Conservation (phyloP, 1,284 basidiomycete genomes). For the Ceratobasidium sp. region DNA sequence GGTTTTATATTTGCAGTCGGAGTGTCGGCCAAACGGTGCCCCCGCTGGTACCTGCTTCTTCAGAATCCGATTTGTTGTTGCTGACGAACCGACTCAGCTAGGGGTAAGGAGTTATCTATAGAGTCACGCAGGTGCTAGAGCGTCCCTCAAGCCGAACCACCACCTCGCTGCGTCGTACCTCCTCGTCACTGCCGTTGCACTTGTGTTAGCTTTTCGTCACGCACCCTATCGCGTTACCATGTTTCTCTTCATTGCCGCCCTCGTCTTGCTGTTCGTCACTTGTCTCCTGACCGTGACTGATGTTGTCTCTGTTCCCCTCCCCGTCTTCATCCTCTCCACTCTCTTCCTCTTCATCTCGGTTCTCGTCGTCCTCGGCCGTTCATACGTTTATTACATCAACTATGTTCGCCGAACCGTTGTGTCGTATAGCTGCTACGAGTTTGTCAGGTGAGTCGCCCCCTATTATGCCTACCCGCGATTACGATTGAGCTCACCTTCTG, state of each 20-base stretch:
- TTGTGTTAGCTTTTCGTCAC: too few species aligned
- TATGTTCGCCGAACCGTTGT: not conserved
- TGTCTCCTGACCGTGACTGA: too few species aligned
- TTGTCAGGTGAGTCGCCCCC: slow-evolving; percentile 4
- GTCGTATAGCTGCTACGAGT: not conserved
- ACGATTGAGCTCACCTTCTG: not conserved
- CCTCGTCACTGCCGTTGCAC: too few species aligned
- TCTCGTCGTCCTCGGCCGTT: not conserved
- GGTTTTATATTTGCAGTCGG: not conserved
- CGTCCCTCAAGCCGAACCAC: not conserved
- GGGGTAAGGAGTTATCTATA: not conserved
- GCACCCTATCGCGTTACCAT: too few species aligned
- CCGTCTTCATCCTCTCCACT: too few species aligned
- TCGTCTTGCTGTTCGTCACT: too few species aligned
- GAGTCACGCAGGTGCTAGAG: not conserved
- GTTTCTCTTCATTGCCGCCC: too few species aligned
- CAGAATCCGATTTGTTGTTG: not conserved
- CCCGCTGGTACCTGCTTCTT: not conserved
- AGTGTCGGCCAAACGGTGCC: not conserved
- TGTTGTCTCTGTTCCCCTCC: too few species aligned
- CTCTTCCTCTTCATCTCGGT: not conserved
- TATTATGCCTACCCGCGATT: not conserved
- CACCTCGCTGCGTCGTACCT: too few species aligned
- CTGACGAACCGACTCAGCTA: not conserved
- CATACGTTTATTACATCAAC: not conserved